Evolutionary conservation across 257 asterid genomes (phyloP).

Genomic region (Euphrasia confusa): DNA sequence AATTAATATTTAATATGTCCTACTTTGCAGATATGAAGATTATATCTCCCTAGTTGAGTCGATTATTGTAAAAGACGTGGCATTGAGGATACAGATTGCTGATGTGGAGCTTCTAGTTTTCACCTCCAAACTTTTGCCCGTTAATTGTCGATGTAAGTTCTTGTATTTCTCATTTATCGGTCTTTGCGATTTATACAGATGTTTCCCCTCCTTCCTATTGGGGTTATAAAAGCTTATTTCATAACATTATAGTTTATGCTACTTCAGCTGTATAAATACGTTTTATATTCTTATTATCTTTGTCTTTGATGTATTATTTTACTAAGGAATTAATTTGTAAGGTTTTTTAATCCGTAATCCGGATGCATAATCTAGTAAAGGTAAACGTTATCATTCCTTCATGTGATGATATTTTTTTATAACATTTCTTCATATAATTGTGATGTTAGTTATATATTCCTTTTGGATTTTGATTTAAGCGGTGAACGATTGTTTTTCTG

Average conservation of each 20-base stretch:
- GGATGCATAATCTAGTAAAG: background rate
- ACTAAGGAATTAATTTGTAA: background rate
- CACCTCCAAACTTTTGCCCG: constrained; percentile 45
- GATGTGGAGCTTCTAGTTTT: constrained; percentile 61
- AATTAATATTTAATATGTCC: constrained; percentile 9
- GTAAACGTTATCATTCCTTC: background rate
- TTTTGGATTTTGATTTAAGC: too few relatives aligned
- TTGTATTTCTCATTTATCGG: constrained; percentile 7
- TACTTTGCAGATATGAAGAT: constrained; percentile 36
- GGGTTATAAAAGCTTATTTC: background rate
- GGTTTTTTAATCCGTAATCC: background rate
- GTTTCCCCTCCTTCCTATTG: background rate
- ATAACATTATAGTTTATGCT: background rate
- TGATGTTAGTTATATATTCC: background rate
- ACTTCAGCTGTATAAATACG: background rate
- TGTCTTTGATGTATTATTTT: background rate
- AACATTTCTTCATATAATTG: background rate
- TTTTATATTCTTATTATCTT: background rate
- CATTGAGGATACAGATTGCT: constrained; percentile 42
- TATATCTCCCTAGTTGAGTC: constrained; percentile 42
- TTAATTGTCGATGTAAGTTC: constrained; percentile 51
- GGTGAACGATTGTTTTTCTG: background rate
- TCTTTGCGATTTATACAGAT: background rate
- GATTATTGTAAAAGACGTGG: constrained; percentile 32
- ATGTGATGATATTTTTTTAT: background rate